Evolutionary conservation across 805 yeast species (phyloP).

Genomic region (Sungouiozyma ichnusensis): DNA sequence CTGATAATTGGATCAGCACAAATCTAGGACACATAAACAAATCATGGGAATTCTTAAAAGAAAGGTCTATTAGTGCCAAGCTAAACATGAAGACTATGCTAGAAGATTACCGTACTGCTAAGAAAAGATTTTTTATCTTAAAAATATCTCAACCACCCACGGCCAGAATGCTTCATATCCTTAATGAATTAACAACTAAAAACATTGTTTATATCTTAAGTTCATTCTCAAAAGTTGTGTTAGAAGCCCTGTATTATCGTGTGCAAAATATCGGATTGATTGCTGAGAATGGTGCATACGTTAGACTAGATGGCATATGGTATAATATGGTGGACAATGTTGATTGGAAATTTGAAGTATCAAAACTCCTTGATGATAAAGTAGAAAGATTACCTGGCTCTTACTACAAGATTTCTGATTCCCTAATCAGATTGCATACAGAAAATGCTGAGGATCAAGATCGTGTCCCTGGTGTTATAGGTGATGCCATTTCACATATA

Average conservation of each 20-base stretch:
- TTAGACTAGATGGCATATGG: constrained; percentile 52
- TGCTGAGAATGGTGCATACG: constrained; percentile 83
- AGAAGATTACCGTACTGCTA: constrained; percentile 22
- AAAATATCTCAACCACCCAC: constrained; percentile 45
- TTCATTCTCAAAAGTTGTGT: constrained; percentile 48
- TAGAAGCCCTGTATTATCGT: constrained; percentile 59
- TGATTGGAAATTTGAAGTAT: constrained; percentile 31
- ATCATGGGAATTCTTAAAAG: constrained; percentile 41
- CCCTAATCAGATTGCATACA: constrained; percentile 66
- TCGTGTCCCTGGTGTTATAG: constrained; percentile 56
- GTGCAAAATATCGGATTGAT: constrained; percentile 66
- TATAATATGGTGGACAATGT: constrained; percentile 42
- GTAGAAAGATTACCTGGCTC: constrained; percentile 77
- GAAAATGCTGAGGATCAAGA: constrained; percentile 54
- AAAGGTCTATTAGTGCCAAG: constrained; percentile 27
- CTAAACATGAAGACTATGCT: constrained; percentile 22
- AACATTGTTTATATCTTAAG: constrained; percentile 68
- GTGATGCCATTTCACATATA: constrained; percentile 76
- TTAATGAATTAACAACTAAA: constrained; percentile 50
- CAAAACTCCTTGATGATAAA: constrained; percentile 27
- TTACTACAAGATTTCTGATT: constrained; percentile 59
- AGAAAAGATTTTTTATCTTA: constrained; percentile 37
- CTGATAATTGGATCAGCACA: constrained; percentile 59
- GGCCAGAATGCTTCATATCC: constrained; percentile 44
- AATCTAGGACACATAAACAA: constrained; percentile 44